Conservation (phyloP, 1,284 basidiomycete genomes). For the Pterula multifida region DNA sequence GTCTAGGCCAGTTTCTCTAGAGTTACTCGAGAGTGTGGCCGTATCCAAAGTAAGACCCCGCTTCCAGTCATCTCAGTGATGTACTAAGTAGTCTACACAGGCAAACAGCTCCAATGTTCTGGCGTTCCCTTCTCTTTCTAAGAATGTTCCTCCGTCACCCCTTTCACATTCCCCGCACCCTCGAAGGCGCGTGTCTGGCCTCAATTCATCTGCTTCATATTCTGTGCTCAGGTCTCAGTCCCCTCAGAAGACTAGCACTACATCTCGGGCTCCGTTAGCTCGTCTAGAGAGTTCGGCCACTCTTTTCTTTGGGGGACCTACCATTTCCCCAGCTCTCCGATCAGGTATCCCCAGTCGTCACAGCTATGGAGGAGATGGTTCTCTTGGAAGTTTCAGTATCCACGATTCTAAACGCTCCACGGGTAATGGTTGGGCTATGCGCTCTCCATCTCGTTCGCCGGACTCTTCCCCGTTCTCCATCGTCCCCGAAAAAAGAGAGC, state of each 20-base stretch:
- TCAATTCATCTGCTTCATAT: conserved; percentile 16
- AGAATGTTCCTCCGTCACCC: conserved; percentile 18
- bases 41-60: conserved; percentile 27
- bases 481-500: conserved; percentile 15
- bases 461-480: conserved; percentile 37
- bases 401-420: conserved; percentile 10
- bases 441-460: conserved; percentile 23
- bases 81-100: conserved; percentile 12
- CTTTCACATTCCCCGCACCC: conserved; percentile 35
- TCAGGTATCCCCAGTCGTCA: conserved; percentile 35
- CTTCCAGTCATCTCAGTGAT: conserved; percentile 6
- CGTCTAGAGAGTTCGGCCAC: conserved; percentile 45
- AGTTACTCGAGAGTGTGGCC: conserved; percentile 39
- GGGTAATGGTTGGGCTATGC: conserved; percentile 32
- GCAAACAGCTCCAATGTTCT: conserved; percentile 15
- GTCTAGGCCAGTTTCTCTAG: conserved; percentile 53
- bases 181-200: conserved; percentile 30
- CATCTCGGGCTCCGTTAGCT: conserved; percentile 12
- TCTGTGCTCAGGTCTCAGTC: conserved; percentile 1
- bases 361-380: conserved; percentile 38
- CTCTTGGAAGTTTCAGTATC: conserved; percentile 16
- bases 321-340: conserved; percentile 27
- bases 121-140: conserved; percentile 20
- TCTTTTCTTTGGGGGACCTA: conserved; percentile 59
- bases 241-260: background rate